These are phyloP conservation scores for Aspergillus sp. DNA, from an alignment of 2,329 filamentous ascomycete genomes.

Conservation along the genomic window DNA sequence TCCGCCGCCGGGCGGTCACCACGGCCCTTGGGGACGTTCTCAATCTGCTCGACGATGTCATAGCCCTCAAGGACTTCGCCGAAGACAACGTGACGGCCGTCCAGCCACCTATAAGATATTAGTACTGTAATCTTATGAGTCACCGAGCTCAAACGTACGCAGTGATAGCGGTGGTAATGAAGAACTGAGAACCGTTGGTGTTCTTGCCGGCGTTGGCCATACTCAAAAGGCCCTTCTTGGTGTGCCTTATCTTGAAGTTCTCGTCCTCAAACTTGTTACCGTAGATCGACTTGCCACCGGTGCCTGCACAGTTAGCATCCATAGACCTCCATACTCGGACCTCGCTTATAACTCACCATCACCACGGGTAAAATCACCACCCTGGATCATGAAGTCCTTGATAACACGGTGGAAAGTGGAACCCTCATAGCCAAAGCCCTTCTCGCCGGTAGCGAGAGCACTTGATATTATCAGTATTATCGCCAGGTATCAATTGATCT, in stretches of 20 bases:
- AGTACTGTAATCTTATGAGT: slow-evolving; percentile 1
- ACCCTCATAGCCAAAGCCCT: slow-evolving; percentile 61
- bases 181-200: slow-evolving; percentile 62
- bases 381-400: slow-evolving; percentile 65
- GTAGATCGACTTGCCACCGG: slow-evolving; percentile 63
- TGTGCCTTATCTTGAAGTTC: slow-evolving; percentile 67
- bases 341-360: slow-evolving; percentile 39
- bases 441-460: slow-evolving; percentile 59
- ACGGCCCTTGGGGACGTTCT: slow-evolving; percentile 52
- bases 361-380: slow-evolving; percentile 59
- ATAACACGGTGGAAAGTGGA: slow-evolving; percentile 65
- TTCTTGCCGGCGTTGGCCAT: slow-evolving; percentile 60
- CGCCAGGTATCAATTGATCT: background rate
- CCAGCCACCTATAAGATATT: slow-evolving; percentile 46
- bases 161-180: slow-evolving; percentile 58
- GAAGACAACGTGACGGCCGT: slow-evolving; percentile 61
- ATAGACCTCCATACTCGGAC: background rate
- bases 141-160: slow-evolving; percentile 26
- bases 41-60: slow-evolving; percentile 59
- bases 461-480: slow-evolving; percentile 17
- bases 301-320: slow-evolving; percentile 37
- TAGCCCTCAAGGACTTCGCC: slow-evolving; percentile 64
- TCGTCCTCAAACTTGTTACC: slow-evolving; percentile 61
- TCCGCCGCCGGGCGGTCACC: slow-evolving; percentile 52
- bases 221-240: slow-evolving; percentile 57